These are phyloP conservation scores for Yamadazyma dushanensis DNA, from an alignment of 1,139 yeast genomes.

Conservation along the genomic window DNA sequence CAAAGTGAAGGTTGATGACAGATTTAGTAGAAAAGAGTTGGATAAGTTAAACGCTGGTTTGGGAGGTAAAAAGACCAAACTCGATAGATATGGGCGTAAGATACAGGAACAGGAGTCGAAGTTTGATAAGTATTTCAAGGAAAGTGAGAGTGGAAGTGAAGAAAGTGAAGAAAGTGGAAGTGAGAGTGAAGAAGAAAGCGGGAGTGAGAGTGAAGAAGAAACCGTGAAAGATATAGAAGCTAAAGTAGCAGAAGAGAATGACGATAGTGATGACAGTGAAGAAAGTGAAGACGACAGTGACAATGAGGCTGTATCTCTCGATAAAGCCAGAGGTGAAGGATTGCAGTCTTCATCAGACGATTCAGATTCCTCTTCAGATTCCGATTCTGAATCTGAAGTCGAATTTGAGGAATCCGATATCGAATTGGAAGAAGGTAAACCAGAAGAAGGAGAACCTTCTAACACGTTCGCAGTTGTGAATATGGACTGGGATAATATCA, in stretches of 20 bases:
- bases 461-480: constrained; percentile 86
- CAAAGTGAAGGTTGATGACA: constrained; percentile 79
- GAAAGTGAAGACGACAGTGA: constrained; percentile 6
- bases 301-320: constrained; percentile 28
- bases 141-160: constrained; percentile 21
- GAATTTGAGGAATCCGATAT: constrained; percentile 52
- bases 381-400: constrained; percentile 27
- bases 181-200: constrained; percentile 15
- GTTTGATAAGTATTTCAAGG: constrained; percentile 65
- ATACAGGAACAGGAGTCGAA: constrained; percentile 45
- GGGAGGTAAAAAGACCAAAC: constrained; percentile 53
- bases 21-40: constrained; percentile 77
- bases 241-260: constrained; percentile 7
- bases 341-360: constrained; percentile 23
- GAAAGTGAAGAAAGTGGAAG: constrained; percentile 19
- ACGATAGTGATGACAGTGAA: constrained; percentile 20
- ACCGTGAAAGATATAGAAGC: constrained; percentile 19
- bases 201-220: constrained; percentile 15
- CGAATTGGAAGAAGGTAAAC: constrained; percentile 56
- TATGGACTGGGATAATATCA: constrained; percentile 94
- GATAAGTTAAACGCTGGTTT: constrained; percentile 54
- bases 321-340: constrained; percentile 72
- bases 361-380: constrained; percentile 31
- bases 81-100: constrained; percentile 87
- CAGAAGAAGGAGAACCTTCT: constrained; percentile 87